These are phyloP conservation scores for Pyrenochaeta sp. DNA, from an alignment of 2,329 filamentous ascomycete genomes.

Conservation along the genomic window DNA sequence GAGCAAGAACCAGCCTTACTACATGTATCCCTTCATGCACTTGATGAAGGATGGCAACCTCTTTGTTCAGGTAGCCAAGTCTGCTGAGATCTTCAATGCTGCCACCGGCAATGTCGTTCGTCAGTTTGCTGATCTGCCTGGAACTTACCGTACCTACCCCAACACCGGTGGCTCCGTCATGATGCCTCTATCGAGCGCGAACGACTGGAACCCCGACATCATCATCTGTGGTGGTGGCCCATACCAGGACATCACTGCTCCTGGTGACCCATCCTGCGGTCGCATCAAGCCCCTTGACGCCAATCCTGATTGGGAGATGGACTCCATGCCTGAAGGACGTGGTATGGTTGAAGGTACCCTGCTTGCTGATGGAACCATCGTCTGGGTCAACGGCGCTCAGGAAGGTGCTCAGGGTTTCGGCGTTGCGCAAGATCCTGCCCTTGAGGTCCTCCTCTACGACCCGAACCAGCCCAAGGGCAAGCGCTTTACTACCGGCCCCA, in stretches of 20 bases:
- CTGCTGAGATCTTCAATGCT: conserved; percentile 65
- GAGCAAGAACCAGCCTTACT: conserved; percentile 67
- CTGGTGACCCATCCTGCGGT: conserved; percentile 67
- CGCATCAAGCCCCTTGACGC: conserved; percentile 61
- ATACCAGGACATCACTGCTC: conserved; percentile 66
- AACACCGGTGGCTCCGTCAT: conserved; percentile 68
- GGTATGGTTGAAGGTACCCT: conserved; percentile 69
- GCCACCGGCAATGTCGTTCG: conserved; percentile 55
- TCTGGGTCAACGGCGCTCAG: conserved; percentile 70
- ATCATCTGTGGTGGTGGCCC: conserved; percentile 68
- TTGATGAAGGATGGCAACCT: conserved; percentile 64
- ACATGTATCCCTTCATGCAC: conserved; percentile 71
- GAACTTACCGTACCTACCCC: conserved; percentile 67
- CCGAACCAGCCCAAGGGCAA: conserved; percentile 60
- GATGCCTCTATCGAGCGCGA: conserved; percentile 61
- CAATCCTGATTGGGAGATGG: conserved; percentile 64
- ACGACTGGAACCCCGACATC: conserved; percentile 62
- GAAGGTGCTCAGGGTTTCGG: conserved; percentile 68
- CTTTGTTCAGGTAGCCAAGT: conserved; percentile 66
- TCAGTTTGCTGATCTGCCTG: conserved; percentile 61
- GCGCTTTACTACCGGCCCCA: conserved; percentile 59
- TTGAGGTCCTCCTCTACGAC: conserved; percentile 67
- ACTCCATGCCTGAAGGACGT: conserved; percentile 66
- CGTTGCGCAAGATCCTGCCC: conserved; percentile 62
- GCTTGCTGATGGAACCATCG: conserved; percentile 67